Base-by-base conservation (phyloP, 257 asterid genomes). In the Coffea eugenioides region DNA sequence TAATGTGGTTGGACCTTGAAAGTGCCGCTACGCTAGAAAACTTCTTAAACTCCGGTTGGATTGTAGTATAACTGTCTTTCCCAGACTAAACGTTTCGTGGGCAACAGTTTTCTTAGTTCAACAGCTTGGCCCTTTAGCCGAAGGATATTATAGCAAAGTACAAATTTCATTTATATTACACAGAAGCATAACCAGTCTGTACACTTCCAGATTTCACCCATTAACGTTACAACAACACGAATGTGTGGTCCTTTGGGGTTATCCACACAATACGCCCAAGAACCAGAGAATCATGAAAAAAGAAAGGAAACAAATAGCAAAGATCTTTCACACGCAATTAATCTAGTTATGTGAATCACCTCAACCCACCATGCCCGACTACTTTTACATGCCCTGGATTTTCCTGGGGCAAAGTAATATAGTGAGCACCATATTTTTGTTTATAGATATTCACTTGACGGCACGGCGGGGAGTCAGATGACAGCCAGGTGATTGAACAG, bases 381-480 rank as follows among this genome's bases (percentile, higher is more conserved):
- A 34, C n/a, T 23, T 39, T 77, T n/a, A 69, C 76, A 56, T 57
- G 82, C 82, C 82, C 51, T 8, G 16, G 23, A 14, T 9, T 23
- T 39, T 45, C 54, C 27, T 23, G 16, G 25, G 68, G 71, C 82
- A 57, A 57, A 4, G 45, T 27, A 8, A 61, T 34, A 27, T 31
- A 46, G 59, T 25, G 36, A 51, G 27, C 65, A 21, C 11, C 27
- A 4, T 20, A 20, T 57, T 16, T 11, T 5, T 0, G 12, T 31
- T 14, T 2, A 43, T 6, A 49, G 3, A 43, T 87, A 36, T 81
- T 84, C 88, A 88, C 82, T 87, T 82, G 25, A 89, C 78, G 2
- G 87, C 87, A 70, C 85, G 88, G 34, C 77, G 82, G 25, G 92
- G 73, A 75, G 81, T 80, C 76, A 85, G 69, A 31, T 82, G 83